phyloP scores from a whole-genome alignment of 2,329 filamentous ascomycete species.

The Pyricularia grisea region DNA sequence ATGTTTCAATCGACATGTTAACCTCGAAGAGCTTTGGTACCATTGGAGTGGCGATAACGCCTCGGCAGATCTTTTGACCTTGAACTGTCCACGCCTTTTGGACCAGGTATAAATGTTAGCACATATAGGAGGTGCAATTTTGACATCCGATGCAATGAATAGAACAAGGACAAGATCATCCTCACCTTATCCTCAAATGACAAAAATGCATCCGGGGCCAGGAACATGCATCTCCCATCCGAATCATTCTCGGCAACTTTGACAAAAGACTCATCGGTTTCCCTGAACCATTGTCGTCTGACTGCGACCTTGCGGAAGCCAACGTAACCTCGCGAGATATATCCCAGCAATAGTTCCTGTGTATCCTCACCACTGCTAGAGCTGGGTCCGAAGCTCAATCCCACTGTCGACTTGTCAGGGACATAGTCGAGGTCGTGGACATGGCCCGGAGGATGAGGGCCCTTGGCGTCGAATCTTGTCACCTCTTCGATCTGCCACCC shows the following conservation, averaged over 20 bases:
- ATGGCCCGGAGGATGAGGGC: slow-evolving; percentile 29
- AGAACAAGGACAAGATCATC: background rate
- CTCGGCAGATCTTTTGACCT: slow-evolving; percentile 33
- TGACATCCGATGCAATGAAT: background rate
- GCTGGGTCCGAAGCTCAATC: slow-evolving; percentile 48
- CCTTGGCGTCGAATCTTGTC: slow-evolving; percentile 35
- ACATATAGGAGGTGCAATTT: background rate
- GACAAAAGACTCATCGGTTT: slow-evolving; percentile 23
- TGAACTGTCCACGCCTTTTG: slow-evolving; percentile 32
- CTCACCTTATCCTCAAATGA: slow-evolving; percentile 44
- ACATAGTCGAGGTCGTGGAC: slow-evolving; percentile 39
- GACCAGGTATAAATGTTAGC: background rate
- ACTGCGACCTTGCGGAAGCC: slow-evolving; percentile 44
- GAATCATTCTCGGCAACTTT: slow-evolving; percentile 30
- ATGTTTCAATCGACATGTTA: slow-evolving; percentile 21
- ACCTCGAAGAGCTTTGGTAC: slow-evolving; percentile 41
- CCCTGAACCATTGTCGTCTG: slow-evolving; percentile 20
- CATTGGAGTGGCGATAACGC: slow-evolving; percentile 43
- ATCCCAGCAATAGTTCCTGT: slow-evolving; percentile 34
- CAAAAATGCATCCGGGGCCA: slow-evolving; percentile 43
- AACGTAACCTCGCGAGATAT: slow-evolving; percentile 40
- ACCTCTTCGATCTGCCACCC: slow-evolving; percentile 42
- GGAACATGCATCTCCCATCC: slow-evolving; percentile 37
- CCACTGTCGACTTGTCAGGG: slow-evolving; percentile 38
- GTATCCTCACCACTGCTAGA: slow-evolving; percentile 21